Base-by-base conservation (phyloP, 208 protist species). In the Zelonia costaricensis region DNA sequence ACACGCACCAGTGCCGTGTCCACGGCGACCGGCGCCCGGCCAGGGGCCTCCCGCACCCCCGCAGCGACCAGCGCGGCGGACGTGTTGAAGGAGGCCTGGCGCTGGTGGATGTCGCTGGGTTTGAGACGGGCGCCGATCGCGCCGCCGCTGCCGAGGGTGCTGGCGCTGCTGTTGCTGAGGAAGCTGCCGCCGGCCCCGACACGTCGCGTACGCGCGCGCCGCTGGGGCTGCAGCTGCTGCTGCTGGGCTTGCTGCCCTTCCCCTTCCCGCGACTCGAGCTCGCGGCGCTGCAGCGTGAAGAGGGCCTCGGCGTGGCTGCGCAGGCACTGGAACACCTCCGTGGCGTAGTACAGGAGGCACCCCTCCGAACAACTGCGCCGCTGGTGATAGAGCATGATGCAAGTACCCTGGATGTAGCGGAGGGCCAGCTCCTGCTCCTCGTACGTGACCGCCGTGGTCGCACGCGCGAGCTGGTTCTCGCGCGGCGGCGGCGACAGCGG, bases 381-480 rank as follows among this genome's bases (percentile, higher is more conserved):
- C 72, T 95, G 90, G 44, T 91, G 72, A 59, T 86, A 81, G 30
- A 90, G 62, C n/a, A 72, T 61, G 15, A 93, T 57, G 43, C 79
- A 85, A 25, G 92, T 59, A 4, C 90, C 90, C 46, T 95, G 90
- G n/a, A 93, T 73, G 25, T 91, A 63, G 22, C 90, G 86, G 35
- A 93, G 68, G 9, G 90, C 90, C 27, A 91, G 62, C 68, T 92
- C 85, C 69, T 93, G 86, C 69, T 95, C 84, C 63, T 75, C 74
- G 56, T 76, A 92, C n/a, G 84, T 88, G 27, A 95, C 83, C 10
- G 68, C 78, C 1, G 84, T 90, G 0, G 88, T 69, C 7, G 35
- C 44, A 2, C 71, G 60, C 23, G 73, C 53, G 13, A 88, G 67
- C 20, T 66, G 28, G 35, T 76, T 73, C 35, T 49, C 7, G 25